Evolutionary conservation across 2,329 filamentous ascomycete species (phyloP), one percentile per base, ranked within the genome.

Genomic region (Sporothrix inflata): DNA sequence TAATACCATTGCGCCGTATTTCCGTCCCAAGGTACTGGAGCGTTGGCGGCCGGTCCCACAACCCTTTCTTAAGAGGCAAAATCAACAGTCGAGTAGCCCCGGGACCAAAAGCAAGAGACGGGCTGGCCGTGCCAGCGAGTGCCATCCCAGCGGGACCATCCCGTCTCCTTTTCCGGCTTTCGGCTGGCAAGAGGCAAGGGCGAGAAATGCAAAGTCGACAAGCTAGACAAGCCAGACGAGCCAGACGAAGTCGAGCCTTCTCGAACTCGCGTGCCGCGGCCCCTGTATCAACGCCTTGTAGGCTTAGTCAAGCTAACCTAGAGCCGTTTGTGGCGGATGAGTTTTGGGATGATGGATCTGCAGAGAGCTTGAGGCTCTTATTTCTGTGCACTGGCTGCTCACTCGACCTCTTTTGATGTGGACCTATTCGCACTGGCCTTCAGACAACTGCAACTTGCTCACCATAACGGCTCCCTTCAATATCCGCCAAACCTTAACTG

Each of bases 251-350:
- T n/a, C n/a, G n/a, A n/a, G 45, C 27, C n/a, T 65, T 19, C 21
- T 65, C 60, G 21, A 65, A 45, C 60, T 45, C 38, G 38, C 60
- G 38, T 45, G 60, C 38, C 21, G 60, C 38, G 38, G 38, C 21
- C 38, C 21, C 21, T n/a, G 21, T 19, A 65, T 24, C 60, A 45
- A 24, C 38, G 34, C 27, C 21, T 57, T 24, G 38, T 14, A 40
- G 38, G 60, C 60, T 65, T 65, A 65, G 60, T 65, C 60, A 65
- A 42, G 21, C 38, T 65, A 42, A 24, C 60, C 14, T 45, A 21
- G 21, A 19, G 21, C 21, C 38, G 38, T 12, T 11, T 45, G 21
- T 42, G 4, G 40, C 45, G 12, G 38, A 55, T 5, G 24, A 16
- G 51, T 30, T 27, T 42, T 21, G 12, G 21, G 60, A 45, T 45